These are phyloP conservation scores for Blastocystis sp. DNA, from an alignment of 352 stramenopile species.

Conservation along the genomic window DNA sequence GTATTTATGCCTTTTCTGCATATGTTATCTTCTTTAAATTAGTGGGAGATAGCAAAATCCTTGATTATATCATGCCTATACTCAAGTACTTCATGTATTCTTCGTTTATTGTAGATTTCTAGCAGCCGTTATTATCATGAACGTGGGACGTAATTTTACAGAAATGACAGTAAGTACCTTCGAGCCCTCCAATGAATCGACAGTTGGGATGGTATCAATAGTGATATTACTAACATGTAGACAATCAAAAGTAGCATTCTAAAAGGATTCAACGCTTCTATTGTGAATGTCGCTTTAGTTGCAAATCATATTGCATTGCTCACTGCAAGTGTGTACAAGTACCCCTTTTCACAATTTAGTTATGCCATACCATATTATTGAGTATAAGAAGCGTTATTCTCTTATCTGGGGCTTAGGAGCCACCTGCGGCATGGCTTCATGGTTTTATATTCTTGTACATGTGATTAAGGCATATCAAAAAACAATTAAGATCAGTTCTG, in stretches of 20 bases:
- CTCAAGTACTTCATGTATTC: background rate
- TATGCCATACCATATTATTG: conserved; percentile 30
- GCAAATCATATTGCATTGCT: conserved; percentile 52
- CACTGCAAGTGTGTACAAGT: background rate
- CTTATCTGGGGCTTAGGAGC: conserved; percentile 34
- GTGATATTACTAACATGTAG: background rate
- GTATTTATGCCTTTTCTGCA: conserved; percentile 15
- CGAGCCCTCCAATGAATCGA: conserved; percentile 31
- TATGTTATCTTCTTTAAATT: conserved; percentile 50
- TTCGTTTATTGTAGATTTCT: background rate
- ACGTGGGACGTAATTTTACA: conserved; percentile 38
- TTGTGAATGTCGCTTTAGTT: conserved; percentile 35
- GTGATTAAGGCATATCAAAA: conserved; percentile 42
- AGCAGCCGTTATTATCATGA: conserved; percentile 35
- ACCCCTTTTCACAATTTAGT: too few species aligned
- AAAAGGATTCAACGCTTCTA: conserved; percentile 33
- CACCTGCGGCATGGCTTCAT: background rate
- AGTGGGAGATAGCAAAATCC: conserved; percentile 42
- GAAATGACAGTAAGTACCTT: conserved; percentile 29
- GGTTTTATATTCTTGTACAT: conserved; percentile 49
- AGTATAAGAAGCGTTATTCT: background rate
- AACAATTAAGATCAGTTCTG: conserved; percentile 34
- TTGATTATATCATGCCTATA: conserved; percentile 50
- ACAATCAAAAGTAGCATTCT: conserved; percentile 7
- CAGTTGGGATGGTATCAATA: background rate